A percentile compares a stretch with the other conserved stretches of the same genome.
phyloP scores from a whole-genome alignment of 139 green algal species.

The Coccomyxa sp. region DNA sequence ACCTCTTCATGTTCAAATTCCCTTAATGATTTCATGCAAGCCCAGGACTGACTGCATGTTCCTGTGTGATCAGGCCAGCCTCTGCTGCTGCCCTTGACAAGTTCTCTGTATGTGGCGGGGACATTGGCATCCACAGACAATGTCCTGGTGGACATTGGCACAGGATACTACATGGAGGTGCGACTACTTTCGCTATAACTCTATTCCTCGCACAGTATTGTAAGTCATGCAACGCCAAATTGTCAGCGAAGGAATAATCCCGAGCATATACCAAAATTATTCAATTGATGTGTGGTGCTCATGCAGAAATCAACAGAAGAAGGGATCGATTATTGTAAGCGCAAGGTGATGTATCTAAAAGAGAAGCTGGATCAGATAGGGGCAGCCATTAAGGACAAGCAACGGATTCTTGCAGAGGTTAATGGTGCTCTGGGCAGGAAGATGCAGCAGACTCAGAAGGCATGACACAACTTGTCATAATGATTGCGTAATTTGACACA shows the following conservation, averaged over 20 bases:
- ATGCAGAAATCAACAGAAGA: slow-evolving; percentile 54
- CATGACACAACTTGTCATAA: no score
- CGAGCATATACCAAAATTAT: no score
- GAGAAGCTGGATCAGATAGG: slow-evolving; percentile 55
- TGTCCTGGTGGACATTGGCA: slow-evolving; percentile 89
- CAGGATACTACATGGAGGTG: slow-evolving; percentile 88
- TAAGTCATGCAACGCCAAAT: no score
- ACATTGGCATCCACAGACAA: slow-evolving; percentile 59
- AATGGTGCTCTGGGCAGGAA: neutral
- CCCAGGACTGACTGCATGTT: neutral
- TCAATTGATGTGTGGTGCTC: slow-evolving; percentile 19
- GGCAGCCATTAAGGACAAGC: slow-evolving; percentile 6
- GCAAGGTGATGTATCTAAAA: slow-evolving; percentile 60
- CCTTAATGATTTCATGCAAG: no score
- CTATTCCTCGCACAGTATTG: neutral
- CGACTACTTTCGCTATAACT: neutral
- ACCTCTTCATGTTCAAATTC: no score
- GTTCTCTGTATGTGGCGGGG: slow-evolving; percentile 81
- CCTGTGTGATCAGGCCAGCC: slow-evolving; percentile 54
- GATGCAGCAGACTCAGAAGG: neutral
- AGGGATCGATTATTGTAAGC: slow-evolving; percentile 65
- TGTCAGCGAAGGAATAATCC: no score
- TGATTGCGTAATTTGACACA: no score
- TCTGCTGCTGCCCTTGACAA: slow-evolving; percentile 84
- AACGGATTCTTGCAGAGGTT: neutral